Evolutionary conservation across 2,329 filamentous ascomycete species (phyloP), one percentile per base, ranked within the genome.

Genomic region (Chrysoporthe austroafricana): DNA sequence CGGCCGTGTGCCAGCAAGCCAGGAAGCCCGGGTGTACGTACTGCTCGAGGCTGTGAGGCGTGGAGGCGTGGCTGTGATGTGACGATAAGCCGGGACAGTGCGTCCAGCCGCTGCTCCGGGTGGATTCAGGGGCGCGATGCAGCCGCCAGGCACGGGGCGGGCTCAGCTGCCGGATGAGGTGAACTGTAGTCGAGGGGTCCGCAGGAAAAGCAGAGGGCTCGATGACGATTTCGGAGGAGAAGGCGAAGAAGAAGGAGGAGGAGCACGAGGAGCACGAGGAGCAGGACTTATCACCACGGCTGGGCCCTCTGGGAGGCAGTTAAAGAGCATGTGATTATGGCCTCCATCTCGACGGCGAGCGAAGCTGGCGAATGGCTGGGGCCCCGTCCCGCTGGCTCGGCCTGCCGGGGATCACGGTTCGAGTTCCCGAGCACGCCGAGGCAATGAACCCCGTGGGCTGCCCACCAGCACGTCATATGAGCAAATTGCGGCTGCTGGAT

Each of bases 401-500:
- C 43, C 36, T 18, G 18, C 59, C 21, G 59, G 59, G 59, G 43
- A 1, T 48, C 26, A 11, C 34, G 52, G 59, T 34, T 48, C n/a
- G 44, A 66, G 44, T 54, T 59, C 63, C 50, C 57, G 36, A 43
- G 42, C 34, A 16, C 42, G n/a, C 67, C 63, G 67, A 69, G 67
- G 63, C 58, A 63, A 57, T 14, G 48, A n/a, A 57, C 26, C 42
- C n/a, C 21, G 57, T 43, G n/a, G 16, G 6, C 39, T 43, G 43
- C 32, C 34, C 62, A 36, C 34, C 58, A 63, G 66, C 67, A 66
- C 63, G 63, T 60, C 54, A 69, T 63, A 63, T 62, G 59, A 66
- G 59, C 59, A 46, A 61, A 61, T 39, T 26, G 26, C 26, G 26
- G 26, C 26, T 26, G 26, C 26, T 26, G 43, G 43, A 26, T 16